Conservation (phyloP, 208 protist genomes). For the Leishmania gerbilli region DNA sequence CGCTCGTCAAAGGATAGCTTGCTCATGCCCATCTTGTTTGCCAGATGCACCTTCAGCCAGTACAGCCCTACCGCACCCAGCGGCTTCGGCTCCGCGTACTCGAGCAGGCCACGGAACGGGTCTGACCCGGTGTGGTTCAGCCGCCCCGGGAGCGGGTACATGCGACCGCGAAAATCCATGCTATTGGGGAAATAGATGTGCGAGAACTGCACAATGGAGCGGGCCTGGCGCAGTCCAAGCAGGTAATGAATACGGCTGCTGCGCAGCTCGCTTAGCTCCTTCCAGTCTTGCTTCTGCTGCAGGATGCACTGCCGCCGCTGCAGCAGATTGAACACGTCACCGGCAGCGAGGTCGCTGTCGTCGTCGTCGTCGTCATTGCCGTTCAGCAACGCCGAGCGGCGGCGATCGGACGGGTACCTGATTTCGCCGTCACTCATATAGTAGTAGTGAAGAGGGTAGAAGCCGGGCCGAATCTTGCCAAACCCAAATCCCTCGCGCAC, state of each 20-base stretch:
- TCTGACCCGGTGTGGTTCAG: conserved; percentile 97
- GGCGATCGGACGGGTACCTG: conserved; percentile 38
- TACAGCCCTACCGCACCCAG: conserved; percentile 93
- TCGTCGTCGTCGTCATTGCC: conserved; percentile 33
- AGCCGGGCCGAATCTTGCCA: conserved; percentile 87
- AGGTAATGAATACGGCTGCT: conserved; percentile 91
- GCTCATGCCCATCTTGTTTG: conserved; percentile 97
- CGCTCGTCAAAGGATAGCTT: conserved; percentile 97
- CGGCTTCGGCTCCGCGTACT: conserved; percentile 94
- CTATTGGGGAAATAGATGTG: conserved; percentile 98
- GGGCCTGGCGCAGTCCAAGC: conserved; percentile 88
- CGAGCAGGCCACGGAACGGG: conserved; percentile 93
- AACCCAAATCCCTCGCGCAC: conserved; percentile 92
- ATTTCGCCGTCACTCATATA: conserved; percentile 67
- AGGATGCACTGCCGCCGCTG: conserved; percentile 60
- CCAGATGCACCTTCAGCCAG: conserved; percentile 98
- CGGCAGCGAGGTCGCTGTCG: conserved; percentile 25
- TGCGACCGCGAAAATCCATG: conserved; percentile 98
- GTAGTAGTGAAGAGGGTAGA: conserved; percentile 90
- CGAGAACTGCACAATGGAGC: conserved; percentile 88
- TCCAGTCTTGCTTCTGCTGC: conserved; percentile 85
- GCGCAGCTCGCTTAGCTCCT: conserved; percentile 77
- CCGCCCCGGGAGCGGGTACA: conserved; percentile 98
- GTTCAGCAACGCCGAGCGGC: background rate
- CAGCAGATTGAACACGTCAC: conserved; percentile 65